Evolutionary conservation across 768 basidiomycete genomes (phyloP).

Genomic region (Pleurotus tuoliensis): DNA sequence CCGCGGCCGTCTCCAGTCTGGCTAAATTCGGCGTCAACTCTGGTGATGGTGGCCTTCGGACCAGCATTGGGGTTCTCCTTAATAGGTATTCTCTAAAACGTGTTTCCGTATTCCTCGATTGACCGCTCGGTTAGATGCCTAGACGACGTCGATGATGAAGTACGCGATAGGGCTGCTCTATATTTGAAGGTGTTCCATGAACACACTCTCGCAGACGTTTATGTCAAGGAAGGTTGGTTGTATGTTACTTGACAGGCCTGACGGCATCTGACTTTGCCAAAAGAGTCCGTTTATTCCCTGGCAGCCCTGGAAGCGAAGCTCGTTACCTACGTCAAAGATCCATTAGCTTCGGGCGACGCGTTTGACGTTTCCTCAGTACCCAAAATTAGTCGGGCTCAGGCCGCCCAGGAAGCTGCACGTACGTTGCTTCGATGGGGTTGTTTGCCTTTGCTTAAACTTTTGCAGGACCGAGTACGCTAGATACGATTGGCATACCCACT

Average conservation of each 20-base stretch:
- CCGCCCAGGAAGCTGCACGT: conserved; percentile 86
- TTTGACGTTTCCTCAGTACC: conserved; percentile 87
- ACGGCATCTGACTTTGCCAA: conserved; percentile 7
- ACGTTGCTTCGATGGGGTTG: conserved; percentile 25
- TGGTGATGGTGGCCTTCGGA: conserved; percentile 69
- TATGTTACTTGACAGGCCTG: not conserved
- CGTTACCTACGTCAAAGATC: conserved; percentile 89
- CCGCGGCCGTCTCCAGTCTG: conserved; percentile 90
- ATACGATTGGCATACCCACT: conserved; percentile 74
- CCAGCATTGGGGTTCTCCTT: conserved; percentile 84
- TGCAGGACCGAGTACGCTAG: conserved; percentile 81
- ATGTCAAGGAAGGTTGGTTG: conserved; percentile 85
- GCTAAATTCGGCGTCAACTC: conserved; percentile 97
- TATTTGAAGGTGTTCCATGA: conserved; percentile 85
- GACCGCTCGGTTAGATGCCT: conserved; percentile 59
- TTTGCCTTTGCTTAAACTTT: conserved; percentile 7
- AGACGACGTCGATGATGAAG: conserved; percentile 98
- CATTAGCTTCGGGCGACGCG: conserved; percentile 60
- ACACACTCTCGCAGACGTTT: conserved; percentile 74
- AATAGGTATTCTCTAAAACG: conserved; percentile 51
- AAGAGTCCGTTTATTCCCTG: conserved; percentile 93
- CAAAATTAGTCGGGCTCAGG: conserved; percentile 91
- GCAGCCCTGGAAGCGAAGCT: conserved; percentile 87
- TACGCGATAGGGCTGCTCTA: conserved; percentile 94
- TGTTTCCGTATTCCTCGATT: not conserved